Percentiles rank a stretch among this genome's conserved stretches.
Conservation (phyloP, 257 asterid genomes). For the Solanum medicagineum region DNA sequence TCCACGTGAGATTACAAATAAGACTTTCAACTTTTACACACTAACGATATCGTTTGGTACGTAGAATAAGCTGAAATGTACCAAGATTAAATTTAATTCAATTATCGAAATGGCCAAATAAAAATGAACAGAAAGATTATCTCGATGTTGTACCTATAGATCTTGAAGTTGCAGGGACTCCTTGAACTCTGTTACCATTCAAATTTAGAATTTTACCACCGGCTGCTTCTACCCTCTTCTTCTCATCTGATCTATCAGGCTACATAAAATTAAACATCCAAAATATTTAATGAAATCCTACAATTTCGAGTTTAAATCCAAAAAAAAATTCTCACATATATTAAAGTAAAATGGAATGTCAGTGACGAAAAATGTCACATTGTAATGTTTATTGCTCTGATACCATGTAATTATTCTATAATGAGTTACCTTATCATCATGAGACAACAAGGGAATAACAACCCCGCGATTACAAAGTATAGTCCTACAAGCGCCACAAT, state of each 20-base stretch:
- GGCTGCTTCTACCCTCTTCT: slow-evolving; percentile 43
- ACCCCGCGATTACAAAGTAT: slow-evolving; percentile 39
- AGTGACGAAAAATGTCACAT: not conserved
- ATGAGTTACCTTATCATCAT: slow-evolving; percentile 35
- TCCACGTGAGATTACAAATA: not conserved
- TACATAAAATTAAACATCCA: not conserved
- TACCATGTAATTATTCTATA: not conserved
- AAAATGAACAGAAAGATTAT: too few relatives aligned
- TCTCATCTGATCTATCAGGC: slow-evolving; percentile 58
- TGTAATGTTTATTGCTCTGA: not conserved
- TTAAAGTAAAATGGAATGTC: not conserved
- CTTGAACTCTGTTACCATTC: slow-evolving; percentile 43
- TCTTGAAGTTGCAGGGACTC: slow-evolving; percentile 44
- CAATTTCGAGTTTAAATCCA: not conserved
- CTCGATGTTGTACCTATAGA: slow-evolving; percentile 25
- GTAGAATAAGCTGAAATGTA: not conserved
- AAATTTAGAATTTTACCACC: slow-evolving; percentile 34
- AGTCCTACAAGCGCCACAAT: slow-evolving; percentile 62
- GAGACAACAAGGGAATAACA: slow-evolving; percentile 25
- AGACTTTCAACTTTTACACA: not conserved
- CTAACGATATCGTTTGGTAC: not conserved
- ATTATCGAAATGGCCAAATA: too few relatives aligned
- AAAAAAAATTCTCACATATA: not conserved
- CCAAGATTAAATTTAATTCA: too few relatives aligned
- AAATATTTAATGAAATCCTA: not conserved